Conservation (phyloP, 768 basidiomycete species). For the Leccinum pellstonianum region DNA sequence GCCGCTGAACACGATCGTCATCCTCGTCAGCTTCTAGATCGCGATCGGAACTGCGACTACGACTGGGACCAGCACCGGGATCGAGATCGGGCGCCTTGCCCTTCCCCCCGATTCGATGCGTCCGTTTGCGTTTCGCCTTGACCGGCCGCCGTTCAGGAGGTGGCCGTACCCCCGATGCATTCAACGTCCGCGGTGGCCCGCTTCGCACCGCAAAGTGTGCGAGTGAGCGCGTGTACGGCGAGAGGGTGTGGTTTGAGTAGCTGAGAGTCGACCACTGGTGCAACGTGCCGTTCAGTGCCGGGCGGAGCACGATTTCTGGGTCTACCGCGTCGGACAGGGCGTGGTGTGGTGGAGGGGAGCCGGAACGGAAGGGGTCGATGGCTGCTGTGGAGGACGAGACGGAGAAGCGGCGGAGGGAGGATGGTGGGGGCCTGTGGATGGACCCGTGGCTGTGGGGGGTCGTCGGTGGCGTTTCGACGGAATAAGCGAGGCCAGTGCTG, state of each 20-base stretch:
- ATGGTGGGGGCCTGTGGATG: conserved; percentile 15
- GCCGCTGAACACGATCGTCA: conserved; percentile 19
- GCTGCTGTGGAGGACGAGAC: conserved; percentile 29
- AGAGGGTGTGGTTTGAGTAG: conserved; percentile 89
- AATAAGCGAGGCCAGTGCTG: conserved; percentile 44
- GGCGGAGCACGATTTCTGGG: conserved; percentile 62
- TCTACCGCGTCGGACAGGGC: conserved; percentile 37
- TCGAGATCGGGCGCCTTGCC: background rate
- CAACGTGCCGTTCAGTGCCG: conserved; percentile 68
- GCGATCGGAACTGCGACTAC: background rate
- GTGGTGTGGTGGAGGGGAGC: conserved; percentile 35
- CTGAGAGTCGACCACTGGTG: conserved; percentile 85
- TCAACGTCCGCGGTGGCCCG: conserved; percentile 60
- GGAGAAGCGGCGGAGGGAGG: conserved; percentile 33
- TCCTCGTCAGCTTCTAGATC: conserved; percentile 1
- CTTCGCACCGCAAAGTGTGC: conserved; percentile 43
- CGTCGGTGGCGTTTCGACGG: conserved; percentile 47
- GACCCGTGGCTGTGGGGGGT: conserved; percentile 23
- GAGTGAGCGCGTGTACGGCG: conserved; percentile 87
- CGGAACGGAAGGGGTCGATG: conserved; percentile 34
- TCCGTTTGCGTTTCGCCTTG: conserved; percentile 77
- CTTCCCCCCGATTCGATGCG: conserved; percentile 53
- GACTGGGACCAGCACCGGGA: background rate
- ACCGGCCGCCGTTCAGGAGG: conserved; percentile 51
- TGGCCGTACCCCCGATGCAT: conserved; percentile 34